These are phyloP conservation scores for Fusarium tuaranense DNA, from an alignment of 2,329 filamentous ascomycete species.

Conservation along the genomic window DNA sequence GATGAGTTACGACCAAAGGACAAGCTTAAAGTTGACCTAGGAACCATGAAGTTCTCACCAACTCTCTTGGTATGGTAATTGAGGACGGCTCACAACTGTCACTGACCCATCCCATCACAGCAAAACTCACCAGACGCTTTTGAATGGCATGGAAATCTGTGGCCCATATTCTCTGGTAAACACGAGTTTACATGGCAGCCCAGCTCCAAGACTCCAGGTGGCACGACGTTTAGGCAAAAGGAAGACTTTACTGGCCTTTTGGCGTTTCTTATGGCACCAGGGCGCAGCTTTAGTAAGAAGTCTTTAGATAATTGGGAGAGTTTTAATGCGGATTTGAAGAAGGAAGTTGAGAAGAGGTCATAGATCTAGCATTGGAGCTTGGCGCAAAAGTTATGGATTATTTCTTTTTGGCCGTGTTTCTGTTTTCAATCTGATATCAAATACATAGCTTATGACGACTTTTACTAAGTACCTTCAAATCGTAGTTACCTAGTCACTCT, in stretches of 20 bases:
- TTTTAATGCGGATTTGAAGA: slow-evolving; percentile 17
- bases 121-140: not conserved
- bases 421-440: too few species aligned
- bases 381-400: too few species aligned
- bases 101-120: not conserved
- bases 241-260: slow-evolving; percentile 8
- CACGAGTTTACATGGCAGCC: slow-evolving; percentile 19
- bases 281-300: not conserved
- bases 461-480: too few species aligned
- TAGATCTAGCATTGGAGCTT: not conserved
- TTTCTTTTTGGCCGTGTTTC: too few species aligned
- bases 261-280: slow-evolving; percentile 5
- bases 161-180: slow-evolving; percentile 8
- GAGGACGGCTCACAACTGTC: not conserved
- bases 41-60: slow-evolving; percentile 7
- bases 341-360: slow-evolving; percentile 10
- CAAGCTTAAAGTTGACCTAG: slow-evolving; percentile 7
- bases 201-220: slow-evolving; percentile 8
- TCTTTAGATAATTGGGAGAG: not conserved
- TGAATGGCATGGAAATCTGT: slow-evolving; percentile 4
- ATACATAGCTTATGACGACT: too few species aligned
- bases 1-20: slow-evolving; percentile 2
- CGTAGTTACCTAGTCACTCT: too few species aligned
- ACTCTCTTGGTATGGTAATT: not conserved
- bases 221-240: not conserved